Evolutionary conservation across 2,329 filamentous ascomycete genomes (phyloP).

Genomic region (Podosphaera xanthii): DNA sequence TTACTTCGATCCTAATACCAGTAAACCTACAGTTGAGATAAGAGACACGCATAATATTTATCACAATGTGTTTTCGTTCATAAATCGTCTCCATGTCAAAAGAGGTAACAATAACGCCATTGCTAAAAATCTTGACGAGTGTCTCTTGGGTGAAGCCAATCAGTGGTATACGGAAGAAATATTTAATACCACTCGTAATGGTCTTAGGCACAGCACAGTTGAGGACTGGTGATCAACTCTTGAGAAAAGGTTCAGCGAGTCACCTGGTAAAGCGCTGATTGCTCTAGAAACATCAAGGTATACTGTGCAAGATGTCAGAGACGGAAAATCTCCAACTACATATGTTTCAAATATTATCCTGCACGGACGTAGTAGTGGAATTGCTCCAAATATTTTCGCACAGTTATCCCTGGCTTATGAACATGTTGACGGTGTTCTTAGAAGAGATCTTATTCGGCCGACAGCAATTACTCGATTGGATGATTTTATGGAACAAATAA

Average conservation of each 20-base stretch:
- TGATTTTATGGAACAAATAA: not conserved
- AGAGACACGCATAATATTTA: not conserved
- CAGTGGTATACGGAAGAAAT: not conserved
- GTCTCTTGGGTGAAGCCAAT: not conserved
- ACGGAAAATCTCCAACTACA: not conserved
- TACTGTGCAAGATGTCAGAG: not conserved
- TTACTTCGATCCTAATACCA: not conserved
- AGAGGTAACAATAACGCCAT: not conserved
- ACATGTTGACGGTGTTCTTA: conserved; percentile 1
- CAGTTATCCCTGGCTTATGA: not conserved
- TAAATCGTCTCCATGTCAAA: not conserved
- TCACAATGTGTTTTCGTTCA: not conserved
- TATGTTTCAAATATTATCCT: not conserved
- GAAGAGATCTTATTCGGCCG: not conserved
- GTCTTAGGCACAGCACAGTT: not conserved
- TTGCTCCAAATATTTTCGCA: not conserved
- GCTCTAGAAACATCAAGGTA: not conserved
- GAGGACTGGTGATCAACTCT: not conserved
- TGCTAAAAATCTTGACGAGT: not conserved
- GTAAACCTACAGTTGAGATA: not conserved
- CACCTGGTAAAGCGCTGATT: not conserved
- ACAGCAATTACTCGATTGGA: not conserved
- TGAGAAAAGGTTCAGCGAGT: not conserved
- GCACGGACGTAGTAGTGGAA: not conserved
- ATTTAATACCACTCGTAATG: not conserved